Evolutionary conservation across 352 stramenopile genomes (phyloP), one percentile per base, ranked within the genome.

Genomic region (Phytopythium chamaehyphon): DNA sequence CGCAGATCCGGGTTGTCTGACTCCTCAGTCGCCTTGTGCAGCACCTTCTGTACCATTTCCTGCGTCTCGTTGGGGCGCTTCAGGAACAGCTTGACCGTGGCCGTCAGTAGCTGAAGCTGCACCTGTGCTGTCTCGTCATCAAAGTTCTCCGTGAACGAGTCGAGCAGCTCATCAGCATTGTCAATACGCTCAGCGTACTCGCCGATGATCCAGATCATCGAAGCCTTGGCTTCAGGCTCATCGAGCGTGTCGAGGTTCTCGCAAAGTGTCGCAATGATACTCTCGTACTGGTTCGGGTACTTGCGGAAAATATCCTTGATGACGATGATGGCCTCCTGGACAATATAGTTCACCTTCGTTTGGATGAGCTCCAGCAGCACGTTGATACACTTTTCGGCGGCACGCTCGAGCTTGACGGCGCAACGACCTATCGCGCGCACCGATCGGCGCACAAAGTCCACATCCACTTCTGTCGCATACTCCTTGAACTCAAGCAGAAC

Each of bases 291-390:
- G 79, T 99, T 99, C 55, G 96, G 96, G 77, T 99, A 99, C 65
- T 98, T 97, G 46, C 97, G 92, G 87, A 99, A 99, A 57, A 99
- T 99, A 61, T 99, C 96, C 71, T 99, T 99, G 71, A 99, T 99
- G 24, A 99, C 97, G 72, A 99, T 98, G 50, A 99, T 98, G 28
- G 95, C 95, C 70, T 99, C 97, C 69, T 99, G 97, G 2, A 99
- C 95, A 40, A 99, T 98, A 62, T 99, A 99, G 74, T 98, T 98
- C 31, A 99, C 96, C 80, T 99, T 99, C 46, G 96, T 99, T 71
- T 99, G 93, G 67, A 99, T 99, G 3, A 99, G 76, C 63, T 99
- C 94, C 5, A 99, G 75, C 40, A 99, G 73, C 19, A 99, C 97
- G 52, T 98, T 98, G 59, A 99, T 99, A 73, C 97, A 99, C 36